phyloP scores from a whole-genome alignment of 2,329 filamentous ascomycete species.

The Venturia effusa region DNA sequence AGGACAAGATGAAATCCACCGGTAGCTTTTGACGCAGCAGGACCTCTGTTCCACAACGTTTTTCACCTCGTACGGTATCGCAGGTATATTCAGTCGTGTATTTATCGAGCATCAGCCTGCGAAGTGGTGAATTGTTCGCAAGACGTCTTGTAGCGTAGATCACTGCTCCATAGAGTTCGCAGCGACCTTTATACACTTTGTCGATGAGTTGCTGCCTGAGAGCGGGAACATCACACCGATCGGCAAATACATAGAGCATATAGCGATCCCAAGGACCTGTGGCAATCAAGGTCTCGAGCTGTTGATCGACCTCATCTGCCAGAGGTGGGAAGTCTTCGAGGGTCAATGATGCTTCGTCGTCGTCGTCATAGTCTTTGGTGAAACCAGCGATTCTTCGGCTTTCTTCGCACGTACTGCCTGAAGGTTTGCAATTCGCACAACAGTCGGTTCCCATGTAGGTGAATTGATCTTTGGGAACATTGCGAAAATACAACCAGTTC shows the following conservation, averaged over 20 bases:
- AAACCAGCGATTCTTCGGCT: neutral
- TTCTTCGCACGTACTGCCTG: neutral
- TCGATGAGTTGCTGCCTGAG: neutral
- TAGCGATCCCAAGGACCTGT: neutral
- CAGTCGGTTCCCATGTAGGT: neutral
- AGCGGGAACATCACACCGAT: neutral
- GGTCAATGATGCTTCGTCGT: neutral
- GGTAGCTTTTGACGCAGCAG: neutral
- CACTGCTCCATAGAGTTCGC: neutral
- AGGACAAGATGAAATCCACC: neutral
- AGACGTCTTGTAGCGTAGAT: neutral
- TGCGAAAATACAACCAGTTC: conserved; percentile 1
- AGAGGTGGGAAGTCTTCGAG: neutral
- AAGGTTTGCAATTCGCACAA: neutral
- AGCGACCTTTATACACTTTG: neutral
- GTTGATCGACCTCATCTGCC: neutral
- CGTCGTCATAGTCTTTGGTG: neutral
- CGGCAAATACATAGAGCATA: neutral
- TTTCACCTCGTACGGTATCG: neutral
- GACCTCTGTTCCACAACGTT: neutral
- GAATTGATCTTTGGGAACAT: neutral
- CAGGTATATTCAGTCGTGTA: too few relatives aligned
- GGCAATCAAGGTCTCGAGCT: neutral
- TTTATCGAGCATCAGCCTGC: neutral
- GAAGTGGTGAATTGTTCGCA: neutral